These are phyloP conservation scores for Citrullus colocynthis DNA, from an alignment of 306 rosid genomes.

Conservation along the genomic window DNA sequence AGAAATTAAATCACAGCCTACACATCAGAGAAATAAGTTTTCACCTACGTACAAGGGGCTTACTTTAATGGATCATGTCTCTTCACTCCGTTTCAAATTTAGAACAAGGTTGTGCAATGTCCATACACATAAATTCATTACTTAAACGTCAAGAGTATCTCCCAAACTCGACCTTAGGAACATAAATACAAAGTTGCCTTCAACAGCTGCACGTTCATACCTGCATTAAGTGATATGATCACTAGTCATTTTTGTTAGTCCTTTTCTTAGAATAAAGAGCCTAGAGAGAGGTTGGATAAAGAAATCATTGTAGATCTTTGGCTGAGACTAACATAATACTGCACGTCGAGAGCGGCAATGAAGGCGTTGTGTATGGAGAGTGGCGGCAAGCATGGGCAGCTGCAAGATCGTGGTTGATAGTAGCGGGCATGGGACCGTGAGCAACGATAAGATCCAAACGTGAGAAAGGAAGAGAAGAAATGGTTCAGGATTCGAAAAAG, in stretches of 20 bases:
- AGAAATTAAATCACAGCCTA: not conserved
- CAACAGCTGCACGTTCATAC: not conserved
- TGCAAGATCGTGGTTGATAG: too few species aligned
- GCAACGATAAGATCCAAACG: too few species aligned
- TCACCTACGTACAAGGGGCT: not conserved
- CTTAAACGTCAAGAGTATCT: not conserved
- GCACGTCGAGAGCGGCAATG: too few species aligned
- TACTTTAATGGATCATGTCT: not conserved
- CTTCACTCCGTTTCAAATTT: not conserved
- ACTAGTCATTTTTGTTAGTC: not conserved
- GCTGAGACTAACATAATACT: too few species aligned
- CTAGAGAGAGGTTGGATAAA: too few species aligned
- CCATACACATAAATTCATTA: not conserved
- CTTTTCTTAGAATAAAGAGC: not conserved
- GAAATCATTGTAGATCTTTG: too few species aligned
- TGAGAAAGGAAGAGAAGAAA: too few species aligned
- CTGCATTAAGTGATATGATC: not conserved
- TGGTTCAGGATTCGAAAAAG: too few species aligned
- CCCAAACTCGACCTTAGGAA: not conserved
- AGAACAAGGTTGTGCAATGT: not conserved
- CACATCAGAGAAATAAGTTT: not conserved
- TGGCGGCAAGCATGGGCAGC: too few species aligned
- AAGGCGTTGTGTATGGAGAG: too few species aligned
- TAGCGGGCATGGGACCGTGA: too few species aligned
- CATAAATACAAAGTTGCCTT: not conserved